Evolutionary conservation across 495 filamentous ascomycete species (phyloP), one percentile per base, ranked within the genome.

Genomic region (Aspergillus sclerotioniger): DNA sequence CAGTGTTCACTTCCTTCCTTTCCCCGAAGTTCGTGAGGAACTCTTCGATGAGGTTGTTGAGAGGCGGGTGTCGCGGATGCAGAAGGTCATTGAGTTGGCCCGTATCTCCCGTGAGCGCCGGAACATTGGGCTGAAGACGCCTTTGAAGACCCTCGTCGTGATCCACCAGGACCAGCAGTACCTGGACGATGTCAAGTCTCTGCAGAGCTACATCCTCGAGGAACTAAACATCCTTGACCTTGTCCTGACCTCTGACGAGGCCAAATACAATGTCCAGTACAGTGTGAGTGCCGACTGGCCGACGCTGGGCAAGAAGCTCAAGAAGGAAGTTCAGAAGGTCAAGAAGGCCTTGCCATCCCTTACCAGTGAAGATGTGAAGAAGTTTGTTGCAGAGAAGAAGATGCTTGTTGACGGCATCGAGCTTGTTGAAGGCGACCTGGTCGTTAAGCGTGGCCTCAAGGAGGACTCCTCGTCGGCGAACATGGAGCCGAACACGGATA

Each of bases 241-340:
- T n/a, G 75, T 95, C 29, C 78, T 97, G 52, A 88, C 91, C 1
- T 85, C 85, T 7, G 91, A 98, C 58, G 95, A 98, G 74, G 87
- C 82, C 39, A 90, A 87, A 64, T 96, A 97, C 76, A 87, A 90
- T 46, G 91, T 98, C 17, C 88, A 93, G 64, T 96, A 96, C 76
- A 89, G 86, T 56, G 89, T 90, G 43, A 80, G 80, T 29, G 94
- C 91, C 8, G 94, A 98, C 73, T 97, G 92, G 90, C 88, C 93
- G 2, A 90, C 87, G 0, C 82, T 98, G 35, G 94, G 94, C 57
- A 96, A 96, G 84, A 98, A 97, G 76, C 80, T 98, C 53, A 95
- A 90, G 81, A 97, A 95, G 76, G 94, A 93, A 64, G 89, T 87
- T 51, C 84, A 85, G 61, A 91, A 85, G 71, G 91, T 98, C 53